Evolutionary conservation across 2,329 filamentous ascomycete genomes (phyloP).

Genomic region (Nigrospora sphaerica): DNA sequence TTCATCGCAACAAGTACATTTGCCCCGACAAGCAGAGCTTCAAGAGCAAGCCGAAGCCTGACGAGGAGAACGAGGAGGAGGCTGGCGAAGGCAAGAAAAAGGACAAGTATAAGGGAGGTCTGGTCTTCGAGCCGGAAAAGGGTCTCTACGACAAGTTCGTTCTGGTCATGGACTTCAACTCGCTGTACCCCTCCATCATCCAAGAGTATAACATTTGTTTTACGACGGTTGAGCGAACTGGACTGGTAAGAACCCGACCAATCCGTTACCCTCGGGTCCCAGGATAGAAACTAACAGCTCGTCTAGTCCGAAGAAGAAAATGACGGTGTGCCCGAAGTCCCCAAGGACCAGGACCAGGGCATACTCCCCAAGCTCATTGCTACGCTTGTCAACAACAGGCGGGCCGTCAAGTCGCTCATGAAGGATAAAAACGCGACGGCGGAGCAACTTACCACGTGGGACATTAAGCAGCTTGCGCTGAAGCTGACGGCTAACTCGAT

Average conservation of each 20-base stretch:
- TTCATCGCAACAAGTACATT: slow-evolving; percentile 94
- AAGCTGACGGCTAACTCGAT: slow-evolving; percentile 99
- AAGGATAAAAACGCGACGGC: slow-evolving; percentile 82
- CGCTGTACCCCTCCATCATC: slow-evolving; percentile 95
- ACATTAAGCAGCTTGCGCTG: slow-evolving; percentile 93
- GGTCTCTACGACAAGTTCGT: slow-evolving; percentile 98
- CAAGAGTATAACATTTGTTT: slow-evolving; percentile 99
- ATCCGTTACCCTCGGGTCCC: neutral
- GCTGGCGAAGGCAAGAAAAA: slow-evolving; percentile 82
- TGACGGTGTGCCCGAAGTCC: slow-evolving; percentile 83
- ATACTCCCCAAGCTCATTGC: slow-evolving; percentile 87
- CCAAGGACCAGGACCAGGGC: slow-evolving; percentile 68
- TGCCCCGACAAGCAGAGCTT: slow-evolving; percentile 90
- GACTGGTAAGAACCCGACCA: slow-evolving; percentile 48
- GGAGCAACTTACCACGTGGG: slow-evolving; percentile 89
- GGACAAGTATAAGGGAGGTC: slow-evolving; percentile 97
- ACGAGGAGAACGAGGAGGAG: slow-evolving; percentile 65
- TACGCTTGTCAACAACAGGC: slow-evolving; percentile 80
- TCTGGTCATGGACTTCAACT: slow-evolving; percentile 99
- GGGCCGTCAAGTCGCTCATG: slow-evolving; percentile 94
- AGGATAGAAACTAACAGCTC: slow-evolving; percentile 20
- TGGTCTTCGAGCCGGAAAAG: slow-evolving; percentile 96
- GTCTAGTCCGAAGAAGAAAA: slow-evolving; percentile 61
- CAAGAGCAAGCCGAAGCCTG: slow-evolving; percentile 63
- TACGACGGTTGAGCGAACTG: slow-evolving; percentile 81